Evolutionary conservation across 2,329 filamentous ascomycete species (phyloP).

Genomic region (Beauveria rudraprayagi): DNA sequence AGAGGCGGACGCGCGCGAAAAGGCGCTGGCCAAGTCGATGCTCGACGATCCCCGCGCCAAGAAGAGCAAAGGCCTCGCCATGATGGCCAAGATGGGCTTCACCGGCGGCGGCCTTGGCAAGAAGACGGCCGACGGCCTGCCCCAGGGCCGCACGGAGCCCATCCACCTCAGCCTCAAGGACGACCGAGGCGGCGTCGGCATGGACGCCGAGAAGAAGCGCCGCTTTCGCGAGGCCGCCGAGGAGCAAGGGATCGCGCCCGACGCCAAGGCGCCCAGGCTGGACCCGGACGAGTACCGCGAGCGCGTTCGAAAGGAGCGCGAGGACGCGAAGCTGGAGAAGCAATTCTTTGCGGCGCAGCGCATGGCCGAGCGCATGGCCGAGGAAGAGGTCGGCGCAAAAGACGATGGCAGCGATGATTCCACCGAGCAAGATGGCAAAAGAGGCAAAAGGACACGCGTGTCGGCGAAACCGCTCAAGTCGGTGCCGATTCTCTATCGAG

Average conservation of each 20-base stretch:
- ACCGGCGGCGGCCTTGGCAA: slow-evolving; percentile 66
- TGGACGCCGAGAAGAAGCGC: slow-evolving; percentile 76
- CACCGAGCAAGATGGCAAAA: slow-evolving; percentile 12
- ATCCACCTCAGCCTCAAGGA: slow-evolving; percentile 71
- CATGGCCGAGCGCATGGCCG: slow-evolving; percentile 69
- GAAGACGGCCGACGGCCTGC: slow-evolving; percentile 38
- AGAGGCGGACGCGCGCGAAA: slow-evolving; percentile 64
- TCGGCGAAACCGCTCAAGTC: slow-evolving; percentile 49
- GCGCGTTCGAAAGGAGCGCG: slow-evolving; percentile 60
- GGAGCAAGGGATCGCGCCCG: slow-evolving; percentile 38
- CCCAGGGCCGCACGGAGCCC: slow-evolving; percentile 50
- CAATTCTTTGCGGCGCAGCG: slow-evolving; percentile 73
- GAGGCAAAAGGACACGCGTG: slow-evolving; percentile 20
- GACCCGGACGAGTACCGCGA: slow-evolving; percentile 67
- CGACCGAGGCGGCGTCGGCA: slow-evolving; percentile 72
- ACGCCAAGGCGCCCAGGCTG: slow-evolving; percentile 52
- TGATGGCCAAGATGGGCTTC: slow-evolving; percentile 97
- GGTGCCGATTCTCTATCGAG: slow-evolving; percentile 73
- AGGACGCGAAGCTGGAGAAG: slow-evolving; percentile 59
- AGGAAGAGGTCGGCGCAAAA: slow-evolving; percentile 32
- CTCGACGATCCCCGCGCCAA: slow-evolving; percentile 48
- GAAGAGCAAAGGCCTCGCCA: slow-evolving; percentile 79
- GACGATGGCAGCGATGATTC: slow-evolving; percentile 19
- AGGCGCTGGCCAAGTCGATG: slow-evolving; percentile 65
- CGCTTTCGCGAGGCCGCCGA: slow-evolving; percentile 59